Percentiles rank a stretch among this genome's conserved stretches.
phyloP scores from a whole-genome alignment of 306 rosid genomes.

The Hippophae tibetana region DNA sequence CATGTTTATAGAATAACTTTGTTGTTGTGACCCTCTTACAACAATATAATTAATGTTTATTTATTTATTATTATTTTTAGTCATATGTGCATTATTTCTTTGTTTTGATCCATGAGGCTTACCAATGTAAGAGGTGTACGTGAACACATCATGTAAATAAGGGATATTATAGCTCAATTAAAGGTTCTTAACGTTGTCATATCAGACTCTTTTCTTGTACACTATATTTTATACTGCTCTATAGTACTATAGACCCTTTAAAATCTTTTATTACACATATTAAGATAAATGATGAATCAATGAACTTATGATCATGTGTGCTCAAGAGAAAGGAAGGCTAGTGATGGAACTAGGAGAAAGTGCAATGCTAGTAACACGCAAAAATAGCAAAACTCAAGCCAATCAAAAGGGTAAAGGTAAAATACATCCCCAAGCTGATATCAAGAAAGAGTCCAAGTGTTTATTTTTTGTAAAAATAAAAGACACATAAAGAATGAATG shows the following conservation, averaged over 20 bases:
- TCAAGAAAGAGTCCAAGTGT: not conserved
- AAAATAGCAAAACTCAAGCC: not conserved
- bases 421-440: not conserved
- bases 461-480: not conserved
- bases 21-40: no score
- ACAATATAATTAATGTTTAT: no score
- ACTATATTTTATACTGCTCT: no score
- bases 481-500: conserved; percentile 6
- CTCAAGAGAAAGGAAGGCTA: not conserved
- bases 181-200: conserved; percentile 7
- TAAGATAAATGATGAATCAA: no score
- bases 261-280: no score
- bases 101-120: not conserved
- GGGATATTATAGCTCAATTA: not conserved
- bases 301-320: no score
- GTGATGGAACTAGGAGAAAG: not conserved
- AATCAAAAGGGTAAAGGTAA: not conserved
- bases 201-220: not conserved
- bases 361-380: not conserved
- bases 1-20: no score
- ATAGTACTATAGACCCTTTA: no score
- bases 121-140: not conserved
- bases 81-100: no score
- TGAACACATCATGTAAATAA: conserved; percentile 3
- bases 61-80: no score